Percentiles rank a stretch among this genome's conserved stretches.
phyloP scores from a whole-genome alignment of 768 basidiomycete species.

The Suillus lakei region DNA sequence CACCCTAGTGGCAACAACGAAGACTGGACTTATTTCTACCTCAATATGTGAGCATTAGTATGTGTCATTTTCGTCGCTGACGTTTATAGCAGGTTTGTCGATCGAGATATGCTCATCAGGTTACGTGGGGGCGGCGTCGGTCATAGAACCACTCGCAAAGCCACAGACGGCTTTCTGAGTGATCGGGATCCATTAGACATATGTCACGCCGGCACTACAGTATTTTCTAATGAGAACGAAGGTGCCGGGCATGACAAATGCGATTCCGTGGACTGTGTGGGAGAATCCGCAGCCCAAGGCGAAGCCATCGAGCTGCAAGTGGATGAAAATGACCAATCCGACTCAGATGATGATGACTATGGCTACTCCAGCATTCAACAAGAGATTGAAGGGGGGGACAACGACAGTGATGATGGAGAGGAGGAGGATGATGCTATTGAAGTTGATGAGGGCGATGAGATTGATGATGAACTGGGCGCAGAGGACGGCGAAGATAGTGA shows the following conservation, averaged over 20 bases:
- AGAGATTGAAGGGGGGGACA: not conserved
- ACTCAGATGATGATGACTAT: not conserved
- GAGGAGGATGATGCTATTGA: not conserved
- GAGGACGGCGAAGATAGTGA: not conserved
- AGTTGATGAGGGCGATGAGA: not conserved
- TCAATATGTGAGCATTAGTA: constrained; percentile 36
- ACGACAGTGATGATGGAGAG: not conserved
- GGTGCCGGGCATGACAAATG: not conserved
- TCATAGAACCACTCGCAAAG: constrained; percentile 20
- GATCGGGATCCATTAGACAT: constrained; percentile 1
- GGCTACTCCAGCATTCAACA: not conserved
- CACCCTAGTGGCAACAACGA: constrained; percentile 19
- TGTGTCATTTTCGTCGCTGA: not conserved
- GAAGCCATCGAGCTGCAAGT: not conserved
- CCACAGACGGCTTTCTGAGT: not conserved
- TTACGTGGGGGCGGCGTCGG: constrained; percentile 37
- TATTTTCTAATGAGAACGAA: not conserved
- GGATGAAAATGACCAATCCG: not conserved
- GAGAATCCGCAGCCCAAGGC: not conserved
- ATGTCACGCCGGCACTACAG: not conserved
- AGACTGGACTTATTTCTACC: constrained; percentile 40
- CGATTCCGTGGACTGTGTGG: not conserved
- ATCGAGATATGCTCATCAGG: constrained; percentile 46
- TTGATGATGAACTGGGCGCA: not conserved
- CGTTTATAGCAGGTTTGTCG: constrained; percentile 38